Base-by-base conservation (phyloP, 164 flowering plant species). In the Magnolia kwangsiensis region DNA sequence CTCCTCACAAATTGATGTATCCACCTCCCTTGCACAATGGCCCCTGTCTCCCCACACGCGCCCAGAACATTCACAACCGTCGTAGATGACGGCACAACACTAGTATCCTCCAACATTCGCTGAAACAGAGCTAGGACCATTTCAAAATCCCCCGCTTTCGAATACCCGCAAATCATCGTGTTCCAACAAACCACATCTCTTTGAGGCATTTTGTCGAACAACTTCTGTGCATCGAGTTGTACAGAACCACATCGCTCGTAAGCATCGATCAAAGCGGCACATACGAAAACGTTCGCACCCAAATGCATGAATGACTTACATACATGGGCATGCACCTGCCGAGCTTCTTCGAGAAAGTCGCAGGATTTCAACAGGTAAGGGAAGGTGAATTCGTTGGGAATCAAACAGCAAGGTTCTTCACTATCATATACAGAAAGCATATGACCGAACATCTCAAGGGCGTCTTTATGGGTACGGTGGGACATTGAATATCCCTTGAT, bases 91-190 rank as follows among this genome's bases (percentile, higher is more conserved):
- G 85, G 86, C 64, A 51, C 76, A 51, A 82, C 73, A 14, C 82
- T 78, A 68, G 18, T 63, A 45, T 50, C 19, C 19, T 66, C 63
- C 65, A 70, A 63, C 89, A 85, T 84, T 23, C 82, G 45, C 24
- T 67, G 37, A 78, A 83, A 86, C 74, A 83, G 7, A 71, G 74
- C 67, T 74, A 83, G 80, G 20, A 81, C 83, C 72, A 74, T 76
- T 37, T 64, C 50, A 72, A 79, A 78, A 18, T 69, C 69, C 23
- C 70, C 77, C 78, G 27, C 74, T 80, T 74, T 68, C 23, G 71
- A 81, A 73, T 83, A 81, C 69, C 87, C 86, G 64, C 69, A 50
- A 51, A 86, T 37, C 82, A 86, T 75, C 2, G 89, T 76, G 71
- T 85, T 84, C 79, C 82, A 86, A 10, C 78, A 27, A 59, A 59